Conservation (phyloP, 805 yeast genomes). For the Metschnikowia henanensis region DNA sequence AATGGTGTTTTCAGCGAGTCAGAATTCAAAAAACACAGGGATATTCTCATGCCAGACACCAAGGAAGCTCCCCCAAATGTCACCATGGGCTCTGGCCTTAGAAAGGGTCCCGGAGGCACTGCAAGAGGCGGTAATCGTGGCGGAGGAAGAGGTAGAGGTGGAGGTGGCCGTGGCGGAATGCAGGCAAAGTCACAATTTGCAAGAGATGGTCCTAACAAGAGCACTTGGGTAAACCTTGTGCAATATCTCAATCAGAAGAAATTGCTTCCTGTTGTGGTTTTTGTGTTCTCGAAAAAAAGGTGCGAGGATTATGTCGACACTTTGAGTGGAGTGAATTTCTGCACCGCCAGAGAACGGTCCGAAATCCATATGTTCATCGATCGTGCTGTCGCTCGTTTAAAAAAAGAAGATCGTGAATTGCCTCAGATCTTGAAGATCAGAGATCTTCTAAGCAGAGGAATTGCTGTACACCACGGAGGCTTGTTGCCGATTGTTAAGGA, state of each 20-base stretch:
- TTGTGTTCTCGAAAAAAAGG: conserved; percentile 90
- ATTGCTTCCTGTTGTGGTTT: conserved; percentile 87
- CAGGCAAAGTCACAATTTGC: conserved; percentile 24
- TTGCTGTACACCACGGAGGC: conserved; percentile 97
- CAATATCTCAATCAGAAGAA: conserved; percentile 65
- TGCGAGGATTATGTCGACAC: conserved; percentile 93
- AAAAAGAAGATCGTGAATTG: conserved; percentile 87
- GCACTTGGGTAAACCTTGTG: conserved; percentile 73
- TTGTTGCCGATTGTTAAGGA: conserved; percentile 91
- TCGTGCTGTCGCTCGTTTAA: conserved; percentile 80
- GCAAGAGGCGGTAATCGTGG: conserved; percentile 45
- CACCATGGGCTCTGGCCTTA: conserved; percentile 38
- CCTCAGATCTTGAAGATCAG: conserved; percentile 88
- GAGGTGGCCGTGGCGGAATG: conserved; percentile 37
- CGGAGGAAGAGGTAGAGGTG: conserved; percentile 12
- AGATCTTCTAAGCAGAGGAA: conserved; percentile 84
- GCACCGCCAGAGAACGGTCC: conserved; percentile 81
- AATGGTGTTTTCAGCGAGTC: conserved; percentile 65
- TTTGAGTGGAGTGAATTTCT: conserved; percentile 70
- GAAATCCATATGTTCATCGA: conserved; percentile 94
- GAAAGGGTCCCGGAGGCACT: conserved; percentile 44
- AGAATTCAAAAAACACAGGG: conserved; percentile 63
- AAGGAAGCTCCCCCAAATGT: conserved; percentile 37
- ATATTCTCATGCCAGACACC: conserved; percentile 42
- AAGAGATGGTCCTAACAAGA: conserved; percentile 72